Evolutionary conservation across 2,329 filamentous ascomycete species (phyloP).

Genomic region (Lasiodiplodia sp.): DNA sequence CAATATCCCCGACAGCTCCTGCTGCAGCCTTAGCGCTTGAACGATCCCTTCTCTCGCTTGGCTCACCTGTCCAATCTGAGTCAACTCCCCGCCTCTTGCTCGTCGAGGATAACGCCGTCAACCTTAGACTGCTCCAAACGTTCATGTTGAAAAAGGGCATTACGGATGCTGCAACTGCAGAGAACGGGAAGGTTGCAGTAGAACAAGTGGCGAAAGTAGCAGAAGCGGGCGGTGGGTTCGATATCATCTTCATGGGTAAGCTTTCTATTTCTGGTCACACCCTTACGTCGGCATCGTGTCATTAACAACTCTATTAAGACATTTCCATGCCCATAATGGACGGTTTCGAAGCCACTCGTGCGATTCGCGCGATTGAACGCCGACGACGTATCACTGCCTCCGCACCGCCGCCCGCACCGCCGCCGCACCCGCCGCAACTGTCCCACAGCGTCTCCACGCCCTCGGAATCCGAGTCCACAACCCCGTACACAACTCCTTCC

Average conservation of each 20-base stretch:
- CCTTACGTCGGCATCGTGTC: no score
- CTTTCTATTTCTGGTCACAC: not conserved
- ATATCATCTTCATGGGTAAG: conserved; percentile 47
- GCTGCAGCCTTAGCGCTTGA: conserved; percentile 13
- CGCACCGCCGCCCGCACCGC: conserved; percentile 31
- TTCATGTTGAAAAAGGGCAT: conserved; percentile 47
- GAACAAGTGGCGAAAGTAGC: conserved; percentile 44
- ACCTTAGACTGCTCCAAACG: conserved; percentile 46
- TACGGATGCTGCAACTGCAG: conserved; percentile 42
- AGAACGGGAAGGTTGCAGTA: conserved; percentile 38
- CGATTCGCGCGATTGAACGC: conserved; percentile 43
- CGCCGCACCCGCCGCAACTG: not conserved
- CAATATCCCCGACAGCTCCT: conserved; percentile 20
- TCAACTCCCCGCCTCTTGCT: conserved; percentile 42
- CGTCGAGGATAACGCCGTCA: conserved; percentile 52
- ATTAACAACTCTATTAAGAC: conserved; percentile 41
- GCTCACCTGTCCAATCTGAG: conserved; percentile 32
- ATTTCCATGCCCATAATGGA: conserved; percentile 65
- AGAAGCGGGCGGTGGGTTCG: conserved; percentile 34
- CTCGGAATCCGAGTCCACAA: conserved; percentile 4
- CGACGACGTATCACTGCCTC: conserved; percentile 55
- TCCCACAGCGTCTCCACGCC: not conserved
- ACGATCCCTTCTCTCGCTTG: not conserved
- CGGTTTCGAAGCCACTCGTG: conserved; percentile 58
- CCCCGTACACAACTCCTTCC: conserved; percentile 41